A percentile compares a stretch with the other conserved stretches of the same genome.
Evolutionary conservation across 192 early-diverging fungal genomes (phyloP).

Genomic region (Helicostylum pulchrum): DNA sequence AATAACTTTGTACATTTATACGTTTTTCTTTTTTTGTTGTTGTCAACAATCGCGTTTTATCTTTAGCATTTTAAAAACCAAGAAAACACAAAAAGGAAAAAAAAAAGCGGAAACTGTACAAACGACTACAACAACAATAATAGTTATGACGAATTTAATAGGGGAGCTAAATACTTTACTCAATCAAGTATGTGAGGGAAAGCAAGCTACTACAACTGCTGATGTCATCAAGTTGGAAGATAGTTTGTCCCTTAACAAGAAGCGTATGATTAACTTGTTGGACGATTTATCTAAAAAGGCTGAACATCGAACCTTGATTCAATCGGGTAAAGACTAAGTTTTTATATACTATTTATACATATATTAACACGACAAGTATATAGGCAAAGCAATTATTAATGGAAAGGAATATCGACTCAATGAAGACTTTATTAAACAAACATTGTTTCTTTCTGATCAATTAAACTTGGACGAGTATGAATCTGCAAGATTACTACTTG

Average conservation of each 20-base stretch:
- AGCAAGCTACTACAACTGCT: background rate
- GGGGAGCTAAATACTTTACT: background rate
- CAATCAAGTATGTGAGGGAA: background rate
- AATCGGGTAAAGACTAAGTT: conserved; percentile 18
- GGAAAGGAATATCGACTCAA: conserved; percentile 60
- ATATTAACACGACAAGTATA: background rate
- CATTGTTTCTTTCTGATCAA: conserved; percentile 72
- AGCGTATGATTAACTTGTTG: conserved; percentile 7
- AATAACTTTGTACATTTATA: no score
- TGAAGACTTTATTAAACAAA: conserved; percentile 61
- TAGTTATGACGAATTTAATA: background rate
- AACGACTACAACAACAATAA: background rate
- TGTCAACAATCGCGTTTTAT: no score
- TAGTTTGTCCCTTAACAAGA: background rate
- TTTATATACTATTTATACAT: background rate
- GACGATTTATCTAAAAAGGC: conserved; percentile 28
- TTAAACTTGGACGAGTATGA: conserved; percentile 76
- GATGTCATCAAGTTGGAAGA: no score
- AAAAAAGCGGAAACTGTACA: background rate
- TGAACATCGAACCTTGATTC: conserved; percentile 21
- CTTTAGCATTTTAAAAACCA: background rate
- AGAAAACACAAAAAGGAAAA: conserved; percentile 2
- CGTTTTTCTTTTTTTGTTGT: no score
- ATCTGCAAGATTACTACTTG: conserved; percentile 61
- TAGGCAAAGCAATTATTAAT: conserved; percentile 54